phyloP scores from a whole-genome alignment of 2,329 filamentous ascomycete genomes.

The Ploettnerulaceae sp. region DNA sequence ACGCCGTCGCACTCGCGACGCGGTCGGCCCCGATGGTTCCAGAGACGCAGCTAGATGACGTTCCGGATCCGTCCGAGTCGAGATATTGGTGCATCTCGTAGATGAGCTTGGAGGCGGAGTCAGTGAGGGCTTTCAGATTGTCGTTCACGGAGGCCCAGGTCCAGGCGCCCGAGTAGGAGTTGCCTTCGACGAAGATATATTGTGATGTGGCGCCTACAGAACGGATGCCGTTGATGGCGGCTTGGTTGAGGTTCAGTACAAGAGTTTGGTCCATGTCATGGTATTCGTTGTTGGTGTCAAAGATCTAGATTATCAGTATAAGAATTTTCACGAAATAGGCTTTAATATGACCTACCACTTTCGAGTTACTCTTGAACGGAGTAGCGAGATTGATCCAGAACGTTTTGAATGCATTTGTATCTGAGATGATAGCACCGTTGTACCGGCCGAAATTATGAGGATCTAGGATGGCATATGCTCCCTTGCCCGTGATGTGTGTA shows the following conservation, averaged over 20 bases:
- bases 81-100: constrained; percentile 62
- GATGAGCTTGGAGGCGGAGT: constrained; percentile 48
- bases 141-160: constrained; percentile 38
- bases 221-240: constrained; percentile 41
- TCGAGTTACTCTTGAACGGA: constrained; percentile 35
- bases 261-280: constrained; percentile 40
- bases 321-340: background rate
- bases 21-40: constrained; percentile 48
- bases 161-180: constrained; percentile 22
- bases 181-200: constrained; percentile 55
- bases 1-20: constrained; percentile 46
- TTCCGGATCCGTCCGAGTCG: constrained; percentile 51
- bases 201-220: constrained; percentile 42
- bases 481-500: constrained; percentile 43
- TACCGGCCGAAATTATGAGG: constrained; percentile 49
- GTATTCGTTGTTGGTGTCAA: constrained; percentile 45
- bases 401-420: constrained; percentile 36
- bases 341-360: constrained; percentile 10
- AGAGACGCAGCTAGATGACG: constrained; percentile 44
- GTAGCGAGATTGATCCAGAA: constrained; percentile 39
- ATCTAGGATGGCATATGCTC: constrained; percentile 43
- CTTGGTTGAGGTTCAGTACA: constrained; percentile 41
- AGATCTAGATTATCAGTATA: constrained; percentile 14
- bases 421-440: constrained; percentile 36
- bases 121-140: constrained; percentile 44